These are phyloP conservation scores for Colletotrichum simmondsii DNA, from an alignment of 2,329 filamentous ascomycete genomes.

Conservation along the genomic window DNA sequence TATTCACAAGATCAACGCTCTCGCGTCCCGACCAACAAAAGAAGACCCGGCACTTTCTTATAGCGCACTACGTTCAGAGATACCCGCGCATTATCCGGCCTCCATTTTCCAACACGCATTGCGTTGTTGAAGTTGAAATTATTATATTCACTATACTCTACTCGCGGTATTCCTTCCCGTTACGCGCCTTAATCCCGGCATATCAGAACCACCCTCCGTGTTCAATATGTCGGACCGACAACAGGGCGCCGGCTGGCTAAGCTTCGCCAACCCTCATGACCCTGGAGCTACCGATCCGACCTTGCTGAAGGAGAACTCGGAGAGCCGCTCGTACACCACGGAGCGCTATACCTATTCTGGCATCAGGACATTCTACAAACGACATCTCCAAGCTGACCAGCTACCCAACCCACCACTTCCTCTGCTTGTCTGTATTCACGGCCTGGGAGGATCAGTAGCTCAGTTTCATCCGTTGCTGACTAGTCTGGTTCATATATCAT, in stretches of 20 bases:
- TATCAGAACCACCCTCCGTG: neutral
- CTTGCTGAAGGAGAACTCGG: conserved; percentile 82
- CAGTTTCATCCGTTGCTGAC: conserved; percentile 87
- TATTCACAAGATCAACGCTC: neutral
- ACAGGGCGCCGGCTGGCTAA: conserved; percentile 20
- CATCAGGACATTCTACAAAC: conserved; percentile 85
- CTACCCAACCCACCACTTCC: conserved; percentile 80
- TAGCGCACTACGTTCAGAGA: conserved; percentile 29
- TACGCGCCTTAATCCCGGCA: neutral
- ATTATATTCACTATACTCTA: neutral
- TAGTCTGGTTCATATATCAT: conserved; percentile 83
- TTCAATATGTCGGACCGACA: conserved; percentile 29
- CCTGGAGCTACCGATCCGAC: conserved; percentile 75
- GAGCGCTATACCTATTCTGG: conserved; percentile 75
- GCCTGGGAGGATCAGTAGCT: conserved; percentile 89
- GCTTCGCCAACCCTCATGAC: conserved; percentile 38
- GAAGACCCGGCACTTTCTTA: neutral
- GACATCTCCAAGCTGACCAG: conserved; percentile 84
- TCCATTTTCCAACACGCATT: neutral
- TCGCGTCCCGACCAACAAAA: neutral
- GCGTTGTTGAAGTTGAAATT: neutral
- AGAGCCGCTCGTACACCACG: conserved; percentile 78
- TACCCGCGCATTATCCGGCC: conserved; percentile 25
- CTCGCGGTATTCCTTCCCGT: neutral
- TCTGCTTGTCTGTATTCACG: conserved; percentile 90